phyloP scores from a whole-genome alignment of 2,329 filamentous ascomycete species.

The Fusarium sp. region DNA sequence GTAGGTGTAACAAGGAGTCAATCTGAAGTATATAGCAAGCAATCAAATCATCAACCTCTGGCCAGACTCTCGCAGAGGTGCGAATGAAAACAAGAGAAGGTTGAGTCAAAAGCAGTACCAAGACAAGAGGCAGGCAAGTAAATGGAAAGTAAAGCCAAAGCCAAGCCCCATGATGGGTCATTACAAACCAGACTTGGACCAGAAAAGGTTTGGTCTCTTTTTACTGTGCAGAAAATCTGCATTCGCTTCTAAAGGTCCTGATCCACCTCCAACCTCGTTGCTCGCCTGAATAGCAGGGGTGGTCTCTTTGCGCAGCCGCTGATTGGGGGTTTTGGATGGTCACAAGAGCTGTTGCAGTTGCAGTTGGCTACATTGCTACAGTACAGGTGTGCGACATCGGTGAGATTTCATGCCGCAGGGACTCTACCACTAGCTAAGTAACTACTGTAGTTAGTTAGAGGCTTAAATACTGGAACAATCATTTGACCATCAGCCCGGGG shows the following conservation, averaged over 20 bases:
- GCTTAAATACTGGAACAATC: background rate
- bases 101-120: conserved; percentile 7
- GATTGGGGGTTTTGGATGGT: conserved; percentile 14
- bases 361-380: background rate
- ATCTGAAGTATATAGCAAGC: background rate
- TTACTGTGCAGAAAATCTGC: conserved; percentile 21
- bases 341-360: conserved; percentile 20
- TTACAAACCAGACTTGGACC: conserved; percentile 13
- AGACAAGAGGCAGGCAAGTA: conserved; percentile 7
- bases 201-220: conserved; percentile 21
- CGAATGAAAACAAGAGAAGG: conserved; percentile 6
- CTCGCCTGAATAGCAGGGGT: conserved; percentile 11
- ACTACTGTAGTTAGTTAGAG: background rate
- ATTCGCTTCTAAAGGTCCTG: background rate
- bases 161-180: conserved; percentile 9
- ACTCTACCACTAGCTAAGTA: background rate
- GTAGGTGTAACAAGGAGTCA: background rate
- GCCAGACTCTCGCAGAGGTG: conserved; percentile 12
- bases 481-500: conserved; percentile 8
- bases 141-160: conserved; percentile 19
- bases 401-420: conserved; percentile 19
- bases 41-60: conserved; percentile 11
- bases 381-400: conserved; percentile 21
- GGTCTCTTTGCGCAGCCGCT: background rate
- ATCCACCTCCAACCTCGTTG: conserved; percentile 15